Evolutionary conservation across 2,329 filamentous ascomycete species (phyloP), one percentile per base, ranked within the genome.

Genomic region (Claviceps africana): DNA sequence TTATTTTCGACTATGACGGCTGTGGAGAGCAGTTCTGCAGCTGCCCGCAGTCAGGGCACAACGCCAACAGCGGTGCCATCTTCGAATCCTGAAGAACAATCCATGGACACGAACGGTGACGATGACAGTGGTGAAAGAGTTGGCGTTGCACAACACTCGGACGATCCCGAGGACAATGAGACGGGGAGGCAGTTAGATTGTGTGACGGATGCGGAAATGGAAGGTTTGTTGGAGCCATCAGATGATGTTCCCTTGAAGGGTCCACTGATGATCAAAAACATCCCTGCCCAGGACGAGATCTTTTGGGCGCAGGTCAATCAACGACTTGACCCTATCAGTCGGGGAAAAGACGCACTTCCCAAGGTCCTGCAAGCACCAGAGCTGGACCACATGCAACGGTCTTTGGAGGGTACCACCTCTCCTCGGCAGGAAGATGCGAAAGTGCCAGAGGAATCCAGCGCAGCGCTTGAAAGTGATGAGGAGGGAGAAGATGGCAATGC

Each of bases 231-330:
- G 35, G 69, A 75, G 30, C 65, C 70, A 4, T 59, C 62, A 9
- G 69, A 72, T 4, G 77, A 79, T 54, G 65, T 62, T 1, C 64
- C 67, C 21, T 65, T 81, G 33, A 74, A 70, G 51, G 77, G 75
- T 0, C 77, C 77, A 9, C 58, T 80, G 48, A 76, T 75, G 66
- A 67, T 81, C 39, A 69, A 71, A 53, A 81, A 81, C 55, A 73
- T 76, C 54, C 76, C 76, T 1, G 74, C 73, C 1, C 70, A 77
- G 48, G 77, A 81, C 53, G 77, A 79, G 57, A 64, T 74, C 22
- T 81, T 81, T 56, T 72, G 76, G 48, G 66, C 67, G 45, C 65
- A 66, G 53, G 61, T 81, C 17, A 71, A 74, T 39, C 69, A 76
- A 59, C 79, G 74, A 60, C 68, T 81, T 2, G 69, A 75, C 53